phyloP scores from a whole-genome alignment of 2,329 filamentous ascomycete species.

The Penicillium sp. region DNA sequence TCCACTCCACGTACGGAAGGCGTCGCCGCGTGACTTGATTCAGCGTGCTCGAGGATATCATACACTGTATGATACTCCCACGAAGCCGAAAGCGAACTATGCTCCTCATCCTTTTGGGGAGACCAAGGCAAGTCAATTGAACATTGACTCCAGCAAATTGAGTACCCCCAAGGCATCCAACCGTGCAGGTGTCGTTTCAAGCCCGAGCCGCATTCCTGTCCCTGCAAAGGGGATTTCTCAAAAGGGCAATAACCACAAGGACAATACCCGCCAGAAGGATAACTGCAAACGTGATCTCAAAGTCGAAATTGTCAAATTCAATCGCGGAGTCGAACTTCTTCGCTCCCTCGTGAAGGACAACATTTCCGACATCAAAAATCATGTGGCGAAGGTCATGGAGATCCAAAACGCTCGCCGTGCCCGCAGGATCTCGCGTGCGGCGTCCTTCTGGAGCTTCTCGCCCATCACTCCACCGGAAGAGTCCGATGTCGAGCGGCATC shows the following conservation, averaged over 20 bases:
- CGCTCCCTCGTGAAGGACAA: conserved; percentile 29
- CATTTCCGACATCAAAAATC: conserved; percentile 27
- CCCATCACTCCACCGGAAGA: conserved; percentile 23
- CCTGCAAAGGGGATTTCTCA: neutral
- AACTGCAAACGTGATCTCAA: neutral
- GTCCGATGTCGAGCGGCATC: neutral
- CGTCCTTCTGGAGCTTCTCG: conserved; percentile 45
- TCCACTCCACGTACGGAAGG: conserved; percentile 31
- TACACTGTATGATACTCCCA: neutral
- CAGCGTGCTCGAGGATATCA: neutral
- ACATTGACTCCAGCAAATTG: neutral
- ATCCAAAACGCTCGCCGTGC: conserved; percentile 28
- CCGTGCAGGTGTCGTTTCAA: neutral
- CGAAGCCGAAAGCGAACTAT: conserved; percentile 12
- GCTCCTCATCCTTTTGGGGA: conserved; percentile 24
- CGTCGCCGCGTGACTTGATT: neutral
- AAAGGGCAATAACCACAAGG: neutral
- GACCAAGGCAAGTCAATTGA: conserved; percentile 13
- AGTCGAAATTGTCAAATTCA: conserved; percentile 23
- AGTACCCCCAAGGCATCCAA: too few relatives aligned
- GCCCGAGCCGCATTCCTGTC: neutral
- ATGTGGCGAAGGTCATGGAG: conserved; percentile 28
- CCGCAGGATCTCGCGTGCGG: conserved; percentile 32
- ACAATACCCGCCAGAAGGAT: too few relatives aligned
- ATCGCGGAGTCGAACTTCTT: conserved; percentile 28